Percentiles rank a stretch among this genome's conserved stretches.
These are phyloP conservation scores for Hypoxylon sp. DNA, from an alignment of 2,329 filamentous ascomycete species.

Conservation along the genomic window DNA sequence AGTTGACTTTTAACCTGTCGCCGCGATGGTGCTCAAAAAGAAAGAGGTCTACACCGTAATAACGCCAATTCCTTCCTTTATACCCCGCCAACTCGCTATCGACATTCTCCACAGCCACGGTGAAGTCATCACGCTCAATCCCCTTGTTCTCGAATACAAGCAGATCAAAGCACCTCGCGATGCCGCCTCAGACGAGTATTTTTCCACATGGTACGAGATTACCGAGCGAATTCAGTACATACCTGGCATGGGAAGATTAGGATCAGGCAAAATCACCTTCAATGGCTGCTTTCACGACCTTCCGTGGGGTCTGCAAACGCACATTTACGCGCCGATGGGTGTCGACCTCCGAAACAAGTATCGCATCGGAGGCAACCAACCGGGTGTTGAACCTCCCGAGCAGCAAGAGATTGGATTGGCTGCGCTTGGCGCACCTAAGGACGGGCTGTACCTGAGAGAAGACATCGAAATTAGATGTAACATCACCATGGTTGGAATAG, in stretches of 20 bases:
- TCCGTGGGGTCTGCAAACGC: constrained; percentile 79
- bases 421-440: constrained; percentile 71
- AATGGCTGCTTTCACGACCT: constrained; percentile 81
- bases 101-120: constrained; percentile 80
- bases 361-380: constrained; percentile 77
- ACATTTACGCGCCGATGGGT: constrained; percentile 78
- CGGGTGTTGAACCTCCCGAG: constrained; percentile 74
- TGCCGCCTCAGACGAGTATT: constrained; percentile 78
- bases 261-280: constrained; percentile 76
- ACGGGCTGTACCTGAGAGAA: constrained; percentile 77
- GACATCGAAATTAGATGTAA: constrained; percentile 81
- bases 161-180: constrained; percentile 77
- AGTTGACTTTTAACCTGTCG: constrained; percentile 3
- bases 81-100: constrained; percentile 79
- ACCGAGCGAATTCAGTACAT: constrained; percentile 77
- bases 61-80: constrained; percentile 78
- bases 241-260: constrained; percentile 75
- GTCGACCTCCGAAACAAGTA: constrained; percentile 79
- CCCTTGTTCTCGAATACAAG: constrained; percentile 75
- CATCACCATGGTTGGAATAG: constrained; percentile 74
- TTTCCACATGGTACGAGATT: constrained; percentile 82
- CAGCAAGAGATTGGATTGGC: constrained; percentile 72
- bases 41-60: constrained; percentile 78
- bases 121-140: constrained; percentile 80
- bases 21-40: constrained; percentile 68